Evolutionary conservation across 169 alveolate genomes (phyloP), one percentile per base, ranked within the genome.

Genomic region (Eimeria falciformis): DNA sequence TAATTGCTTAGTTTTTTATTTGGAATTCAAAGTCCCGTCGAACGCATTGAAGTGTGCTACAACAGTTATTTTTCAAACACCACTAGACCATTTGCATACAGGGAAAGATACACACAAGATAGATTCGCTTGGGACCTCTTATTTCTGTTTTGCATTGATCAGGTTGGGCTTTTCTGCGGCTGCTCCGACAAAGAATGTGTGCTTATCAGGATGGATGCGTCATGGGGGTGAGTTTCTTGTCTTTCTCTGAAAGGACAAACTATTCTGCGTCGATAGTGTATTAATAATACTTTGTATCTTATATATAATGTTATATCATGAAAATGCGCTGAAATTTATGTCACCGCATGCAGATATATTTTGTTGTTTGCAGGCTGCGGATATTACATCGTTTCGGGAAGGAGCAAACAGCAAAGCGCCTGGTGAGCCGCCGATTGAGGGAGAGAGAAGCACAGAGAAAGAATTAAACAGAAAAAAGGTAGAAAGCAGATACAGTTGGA

Each of bases 121-220:
- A n/a, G n/a, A n/a, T n/a, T n/a, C n/a, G n/a, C n/a, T n/a, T n/a
- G n/a, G n/a, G n/a, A n/a, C n/a, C n/a, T 58, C 17, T 58, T 58
- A 21, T 58, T 21, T 58, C 23, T 58, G 69, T 58, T 58, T 58
- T 14, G 6, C 33, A n/a, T 23, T 66, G 23, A 5, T 17, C 56
- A 71, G 83, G 83, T 40, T 25, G 27, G 55, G 5, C 83, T 71
- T 33, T 71, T 71, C 56, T 71, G 46, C 33, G 83, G 83, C 33
- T 71, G 83, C 83, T 37, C 58, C 56, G 83, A 71, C 83, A 71
- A 37, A 37, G 83, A 71, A 40, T 71, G 83, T 27, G 25, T 71
- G 14, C 50, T 71, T 12, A 71, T 71, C 4, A 71, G 40, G 83
- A 25, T 40, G 83, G 83, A 71, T 18, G 56, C 50, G 5, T 21